phyloP scores from a whole-genome alignment of 306 rosid genomes.

The Albizia julibrissin region DNA sequence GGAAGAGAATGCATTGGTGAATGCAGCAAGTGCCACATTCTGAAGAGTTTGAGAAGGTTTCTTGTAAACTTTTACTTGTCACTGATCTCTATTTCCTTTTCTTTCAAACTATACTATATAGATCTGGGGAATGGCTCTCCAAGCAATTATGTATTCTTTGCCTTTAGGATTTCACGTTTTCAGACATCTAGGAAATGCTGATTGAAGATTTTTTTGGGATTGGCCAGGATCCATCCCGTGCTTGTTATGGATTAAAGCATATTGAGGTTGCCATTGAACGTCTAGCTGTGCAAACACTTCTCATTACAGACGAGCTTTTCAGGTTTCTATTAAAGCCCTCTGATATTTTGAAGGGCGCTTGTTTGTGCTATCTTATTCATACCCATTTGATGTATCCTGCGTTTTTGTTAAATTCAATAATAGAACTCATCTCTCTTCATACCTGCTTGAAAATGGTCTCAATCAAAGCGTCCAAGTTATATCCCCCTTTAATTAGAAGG shows the following conservation, averaged over 20 bases:
- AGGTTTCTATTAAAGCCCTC: conserved; percentile 51
- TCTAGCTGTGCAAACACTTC: conserved; percentile 86
- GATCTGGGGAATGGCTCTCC: conserved; percentile 2
- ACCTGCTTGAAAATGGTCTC: conserved; percentile 16
- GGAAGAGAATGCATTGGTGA: neutral
- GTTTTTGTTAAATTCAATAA: conserved; percentile 14
- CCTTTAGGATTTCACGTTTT: conserved; percentile 21
- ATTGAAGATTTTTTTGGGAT: conserved; percentile 22
- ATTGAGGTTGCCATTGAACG: conserved; percentile 97
- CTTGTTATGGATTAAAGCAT: conserved; percentile 94
- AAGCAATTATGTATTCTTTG: neutral
- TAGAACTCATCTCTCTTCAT: neutral
- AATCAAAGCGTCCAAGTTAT: conserved; percentile 12
- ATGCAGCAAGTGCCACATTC: neutral
- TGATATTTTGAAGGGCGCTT: conserved; percentile 7
- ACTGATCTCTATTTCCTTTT: neutral
- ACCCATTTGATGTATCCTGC: conserved; percentile 12
- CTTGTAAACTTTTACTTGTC: neutral
- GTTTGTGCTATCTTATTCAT: conserved; percentile 17
- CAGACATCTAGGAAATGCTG: conserved; percentile 30
- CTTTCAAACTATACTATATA: neutral
- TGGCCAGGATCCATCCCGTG: conserved; percentile 79
- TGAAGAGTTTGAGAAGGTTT: neutral
- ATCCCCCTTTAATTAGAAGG: neutral
- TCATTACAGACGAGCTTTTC: conserved; percentile 87